Percentiles rank a stretch among this genome's conserved stretches.
phyloP scores from a whole-genome alignment of 2,329 filamentous ascomycete species.

The Meredithiella fracta region DNA sequence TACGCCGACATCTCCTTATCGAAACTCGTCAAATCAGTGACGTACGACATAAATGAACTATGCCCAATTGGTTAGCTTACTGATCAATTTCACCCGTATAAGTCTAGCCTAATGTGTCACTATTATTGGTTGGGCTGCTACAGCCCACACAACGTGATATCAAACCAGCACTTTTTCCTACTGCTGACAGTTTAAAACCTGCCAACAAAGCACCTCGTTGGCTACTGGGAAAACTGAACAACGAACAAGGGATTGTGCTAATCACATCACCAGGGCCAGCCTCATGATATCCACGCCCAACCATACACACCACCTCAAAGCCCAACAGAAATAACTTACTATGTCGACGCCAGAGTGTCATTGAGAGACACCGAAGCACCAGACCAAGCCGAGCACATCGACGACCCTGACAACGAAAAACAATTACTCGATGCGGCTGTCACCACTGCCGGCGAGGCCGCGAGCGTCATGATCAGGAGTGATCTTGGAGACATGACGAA shows the following conservation, averaged over 20 bases:
- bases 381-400: conserved; percentile 13
- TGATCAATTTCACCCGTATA: not conserved
- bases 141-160: conserved; percentile 20
- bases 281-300: not conserved
- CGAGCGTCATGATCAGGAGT: conserved; percentile 7
- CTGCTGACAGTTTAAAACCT: not conserved
- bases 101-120: conserved; percentile 41
- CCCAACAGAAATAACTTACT: conserved; percentile 7
- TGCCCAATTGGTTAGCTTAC: not conserved
- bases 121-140: conserved; percentile 33
- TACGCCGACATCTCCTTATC: conserved; percentile 60
- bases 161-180: not conserved
- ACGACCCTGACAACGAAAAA: conserved; percentile 10
- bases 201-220: not conserved
- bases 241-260: not conserved
- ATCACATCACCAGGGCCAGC: not conserved
- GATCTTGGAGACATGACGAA: conserved; percentile 7
- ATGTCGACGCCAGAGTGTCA: conserved; percentile 9
- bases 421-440: conserved; percentile 10
- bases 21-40: conserved; percentile 61
- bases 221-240: not conserved
- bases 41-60: conserved; percentile 73
- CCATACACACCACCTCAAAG: too few relatives aligned
- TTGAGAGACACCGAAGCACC: conserved; percentile 11
- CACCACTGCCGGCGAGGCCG: conserved; percentile 9